These are phyloP conservation scores for Aspergillus carbonarius DNA, from an alignment of 2,329 filamentous ascomycete genomes.

Conservation along the genomic window DNA sequence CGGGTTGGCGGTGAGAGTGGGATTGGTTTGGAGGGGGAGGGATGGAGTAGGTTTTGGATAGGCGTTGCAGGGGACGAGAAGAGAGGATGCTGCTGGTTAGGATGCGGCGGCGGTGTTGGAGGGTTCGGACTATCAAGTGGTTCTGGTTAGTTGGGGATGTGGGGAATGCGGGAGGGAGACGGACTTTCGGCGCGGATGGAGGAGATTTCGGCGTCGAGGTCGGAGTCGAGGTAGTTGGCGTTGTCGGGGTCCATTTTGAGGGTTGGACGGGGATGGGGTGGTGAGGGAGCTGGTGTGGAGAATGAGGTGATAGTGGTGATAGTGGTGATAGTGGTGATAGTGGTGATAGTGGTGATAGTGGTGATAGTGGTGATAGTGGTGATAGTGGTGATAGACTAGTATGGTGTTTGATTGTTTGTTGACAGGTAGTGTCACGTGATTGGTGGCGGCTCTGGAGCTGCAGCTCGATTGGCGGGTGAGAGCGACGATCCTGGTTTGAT, in stretches of 20 bases:
- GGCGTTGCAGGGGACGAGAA: conserved; percentile 36
- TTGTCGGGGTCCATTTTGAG: conserved; percentile 16
- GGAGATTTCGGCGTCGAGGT: conserved; percentile 43
- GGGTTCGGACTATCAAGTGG: conserved; percentile 37
- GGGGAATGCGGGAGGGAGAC: conserved; percentile 4
- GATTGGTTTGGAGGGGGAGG: conserved; percentile 9
- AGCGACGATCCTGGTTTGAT: background rate
- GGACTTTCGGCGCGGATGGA: conserved; percentile 44
- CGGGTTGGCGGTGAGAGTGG: conserved; percentile 6
- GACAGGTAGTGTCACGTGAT: conserved; percentile 10
- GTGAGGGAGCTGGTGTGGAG: background rate
- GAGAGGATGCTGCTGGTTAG: conserved; percentile 44
- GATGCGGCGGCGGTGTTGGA: conserved; percentile 40
- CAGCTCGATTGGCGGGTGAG: background rate
- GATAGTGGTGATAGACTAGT: background rate
- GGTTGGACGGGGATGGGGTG: background rate
- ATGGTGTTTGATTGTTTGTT: conserved; percentile 2
- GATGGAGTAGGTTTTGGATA: conserved; percentile 1
- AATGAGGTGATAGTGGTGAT: conserved; percentile 1
- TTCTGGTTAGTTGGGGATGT: conserved; percentile 9
- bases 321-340: background rate
- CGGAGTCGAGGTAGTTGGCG: background rate
- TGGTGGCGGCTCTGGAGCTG: background rate
- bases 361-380: background rate
- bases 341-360: background rate